phyloP scores from a whole-genome alignment of 2,329 filamentous ascomycete genomes.

The Spiromastix sp. region DNA sequence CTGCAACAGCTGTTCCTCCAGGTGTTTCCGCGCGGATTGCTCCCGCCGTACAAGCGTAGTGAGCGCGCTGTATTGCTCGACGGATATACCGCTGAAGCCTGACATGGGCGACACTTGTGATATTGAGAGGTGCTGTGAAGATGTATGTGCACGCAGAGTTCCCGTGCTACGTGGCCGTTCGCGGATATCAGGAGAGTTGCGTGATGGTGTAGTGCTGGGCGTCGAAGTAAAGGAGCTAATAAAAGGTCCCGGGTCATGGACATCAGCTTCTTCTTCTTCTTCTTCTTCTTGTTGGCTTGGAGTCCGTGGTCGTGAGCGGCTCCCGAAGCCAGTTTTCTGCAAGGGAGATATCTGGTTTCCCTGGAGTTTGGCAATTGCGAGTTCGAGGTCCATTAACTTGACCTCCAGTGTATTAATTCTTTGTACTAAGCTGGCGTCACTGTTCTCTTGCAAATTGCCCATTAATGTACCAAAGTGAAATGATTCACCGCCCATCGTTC shows the following conservation, averaged over 20 bases:
- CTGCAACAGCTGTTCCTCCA: constrained; percentile 34
- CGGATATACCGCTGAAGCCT: constrained; percentile 28
- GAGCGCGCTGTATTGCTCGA: constrained; percentile 38
- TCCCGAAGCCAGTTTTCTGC: constrained; percentile 1
- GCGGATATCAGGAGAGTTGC: constrained; percentile 15
- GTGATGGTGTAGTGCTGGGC: constrained; percentile 9
- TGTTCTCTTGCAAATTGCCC: constrained; percentile 30
- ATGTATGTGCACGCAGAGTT: constrained; percentile 15
- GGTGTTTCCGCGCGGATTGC: constrained; percentile 33
- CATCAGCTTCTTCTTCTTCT: constrained; percentile 1
- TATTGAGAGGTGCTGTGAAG: constrained; percentile 17
- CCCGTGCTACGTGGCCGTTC: constrained; percentile 22
- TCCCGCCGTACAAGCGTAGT: constrained; percentile 37
- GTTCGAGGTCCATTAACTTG: constrained; percentile 41
- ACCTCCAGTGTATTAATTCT: constrained; percentile 40
- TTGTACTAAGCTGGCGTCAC: constrained; percentile 33
- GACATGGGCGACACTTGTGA: constrained; percentile 20
- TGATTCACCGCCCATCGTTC: constrained; percentile 6
- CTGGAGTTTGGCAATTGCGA: constrained; percentile 39
- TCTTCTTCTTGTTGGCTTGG: constrained; percentile 1
- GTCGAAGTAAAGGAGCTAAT: constrained; percentile 8
- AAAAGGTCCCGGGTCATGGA: constrained; percentile 3
- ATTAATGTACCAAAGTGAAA: constrained; percentile 30
- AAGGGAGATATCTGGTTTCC: constrained; percentile 18
- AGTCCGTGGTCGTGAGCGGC: background rate